Evolutionary conservation across 495 filamentous ascomycete genomes (phyloP).

Genomic region (Aspergillus steynii): DNA sequence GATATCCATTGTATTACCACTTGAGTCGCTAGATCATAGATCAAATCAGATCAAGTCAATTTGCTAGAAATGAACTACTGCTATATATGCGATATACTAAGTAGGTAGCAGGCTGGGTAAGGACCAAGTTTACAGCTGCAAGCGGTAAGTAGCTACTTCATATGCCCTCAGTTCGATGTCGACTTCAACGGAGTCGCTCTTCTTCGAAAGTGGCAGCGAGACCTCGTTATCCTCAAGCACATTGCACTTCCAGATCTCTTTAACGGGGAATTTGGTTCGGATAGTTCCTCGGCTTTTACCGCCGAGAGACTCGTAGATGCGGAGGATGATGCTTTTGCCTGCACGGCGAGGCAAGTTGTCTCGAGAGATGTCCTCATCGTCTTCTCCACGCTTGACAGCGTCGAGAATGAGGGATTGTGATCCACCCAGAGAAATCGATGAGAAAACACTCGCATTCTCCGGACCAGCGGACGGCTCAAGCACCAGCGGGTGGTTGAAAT

Average conservation of each 20-base stretch:
- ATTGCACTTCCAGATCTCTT: conserved; percentile 79
- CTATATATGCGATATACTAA: background rate
- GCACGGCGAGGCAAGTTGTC: conserved; percentile 67
- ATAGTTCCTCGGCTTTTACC: conserved; percentile 71
- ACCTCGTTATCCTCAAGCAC: conserved; percentile 61
- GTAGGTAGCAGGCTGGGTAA: background rate
- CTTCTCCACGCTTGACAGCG: conserved; percentile 88
- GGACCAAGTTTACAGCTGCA: conserved; percentile 58
- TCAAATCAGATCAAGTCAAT: background rate
- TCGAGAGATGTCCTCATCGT: conserved; percentile 83
- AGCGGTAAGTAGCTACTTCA: conserved; percentile 83
- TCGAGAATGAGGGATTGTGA: conserved; percentile 71
- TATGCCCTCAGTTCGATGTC: conserved; percentile 75
- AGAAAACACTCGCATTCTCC: conserved; percentile 32
- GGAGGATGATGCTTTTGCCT: conserved; percentile 76
- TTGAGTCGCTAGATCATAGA: conserved; percentile 5
- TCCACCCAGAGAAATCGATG: conserved; percentile 55
- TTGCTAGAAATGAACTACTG: background rate
- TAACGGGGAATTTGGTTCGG: conserved; percentile 64
- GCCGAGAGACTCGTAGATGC: conserved; percentile 90
- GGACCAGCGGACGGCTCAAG: conserved; percentile 31
- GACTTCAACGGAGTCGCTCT: conserved; percentile 49
- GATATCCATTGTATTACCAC: conserved; percentile 16
- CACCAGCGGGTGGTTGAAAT: conserved; percentile 84
- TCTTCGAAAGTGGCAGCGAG: conserved; percentile 44